Evolutionary conservation across 306 rosid genomes (phyloP), one percentile per base, ranked within the genome.

Genomic region (Pachyrhizus erosus): DNA sequence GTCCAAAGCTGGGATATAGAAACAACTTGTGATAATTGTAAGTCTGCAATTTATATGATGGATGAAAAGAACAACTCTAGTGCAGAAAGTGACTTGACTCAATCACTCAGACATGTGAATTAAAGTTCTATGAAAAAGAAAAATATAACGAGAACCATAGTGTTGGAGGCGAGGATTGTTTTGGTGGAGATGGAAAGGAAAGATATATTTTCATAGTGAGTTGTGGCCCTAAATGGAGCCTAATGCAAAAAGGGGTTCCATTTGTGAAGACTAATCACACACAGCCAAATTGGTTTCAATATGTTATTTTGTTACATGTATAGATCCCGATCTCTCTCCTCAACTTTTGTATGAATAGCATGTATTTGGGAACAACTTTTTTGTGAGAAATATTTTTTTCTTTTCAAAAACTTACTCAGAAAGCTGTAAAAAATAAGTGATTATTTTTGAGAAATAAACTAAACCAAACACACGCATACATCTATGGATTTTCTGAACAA

Each of bases 271-370:
- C 72, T 67, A 34, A 29, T 68, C 51, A 67, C 55, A 29, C 12
- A 37, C n/a, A 40, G 51, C 67, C 72, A 73, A 84, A 64, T 24
- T 83, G 33, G 37, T 51, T 48, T 72, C 52, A 48, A 61, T 77
- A 58, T 70, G 29, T 43, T 66, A 21, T 29, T 71, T 42, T 49
- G 26, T 49, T 61, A 9, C 33, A n/a, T 52, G 49, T 2, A 24
- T 24, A 75, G 70, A 66, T 82, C 65, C 15, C 29, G 60, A 66
- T 29, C 57, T 29, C 46, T 45, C 21, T 77, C 81, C n/a, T 62
- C 48, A 46, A 62, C 9, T 67, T 78, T 29, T 34, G 40, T 34
- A 49, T 34, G 24, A 58, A n/a, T 18, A 10, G 5, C 29, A 34
- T 37, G 72, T 66, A 49, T 9, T 18, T 34, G 72, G 48, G 26